These are phyloP conservation scores for Colletotrichum truncatum DNA, from an alignment of 2,329 filamentous ascomycete species.

Conservation along the genomic window DNA sequence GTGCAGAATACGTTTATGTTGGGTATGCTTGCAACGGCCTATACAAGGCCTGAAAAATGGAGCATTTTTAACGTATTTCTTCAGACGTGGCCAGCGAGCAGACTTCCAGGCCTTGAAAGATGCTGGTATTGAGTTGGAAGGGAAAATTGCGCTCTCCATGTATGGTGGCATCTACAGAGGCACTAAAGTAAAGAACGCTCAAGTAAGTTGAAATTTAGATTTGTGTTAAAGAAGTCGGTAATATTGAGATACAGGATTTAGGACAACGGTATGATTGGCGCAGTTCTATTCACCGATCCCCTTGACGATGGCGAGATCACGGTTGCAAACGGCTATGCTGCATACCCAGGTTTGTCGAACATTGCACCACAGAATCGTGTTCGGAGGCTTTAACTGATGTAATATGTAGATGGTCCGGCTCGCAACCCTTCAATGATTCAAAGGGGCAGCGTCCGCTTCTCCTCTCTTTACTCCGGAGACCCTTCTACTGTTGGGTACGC, in stretches of 20 bases:
- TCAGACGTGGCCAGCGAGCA: neutral
- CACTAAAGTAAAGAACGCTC: constrained; percentile 16
- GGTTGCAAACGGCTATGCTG: constrained; percentile 13
- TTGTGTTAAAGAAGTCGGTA: neutral
- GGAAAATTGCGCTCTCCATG: constrained; percentile 16
- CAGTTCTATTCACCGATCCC: constrained; percentile 12
- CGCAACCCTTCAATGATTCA: constrained; percentile 22
- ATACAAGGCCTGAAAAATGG: too few relatives aligned
- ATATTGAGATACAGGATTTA: neutral
- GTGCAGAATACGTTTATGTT: constrained; percentile 17
- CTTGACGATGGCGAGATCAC: constrained; percentile 21
- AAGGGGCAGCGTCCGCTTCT: constrained; percentile 22
- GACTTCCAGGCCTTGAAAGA: constrained; percentile 10
- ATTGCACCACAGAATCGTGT: accelerated
- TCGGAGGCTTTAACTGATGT: neutral
- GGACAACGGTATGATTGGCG: constrained; percentile 20
- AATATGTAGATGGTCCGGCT: neutral
- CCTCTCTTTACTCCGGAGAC: constrained; percentile 13
- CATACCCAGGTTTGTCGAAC: neutral
- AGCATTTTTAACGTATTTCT: accelerated
- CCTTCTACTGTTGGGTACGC: constrained; percentile 11
- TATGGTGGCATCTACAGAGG: constrained; percentile 14
- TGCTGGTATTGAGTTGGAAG: constrained; percentile 10
- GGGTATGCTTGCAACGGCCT: neutral
- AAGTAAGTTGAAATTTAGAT: neutral